Evolutionary conservation across 192 early-diverging fungal species (phyloP).

Genomic region (Coemansia sp.): DNA sequence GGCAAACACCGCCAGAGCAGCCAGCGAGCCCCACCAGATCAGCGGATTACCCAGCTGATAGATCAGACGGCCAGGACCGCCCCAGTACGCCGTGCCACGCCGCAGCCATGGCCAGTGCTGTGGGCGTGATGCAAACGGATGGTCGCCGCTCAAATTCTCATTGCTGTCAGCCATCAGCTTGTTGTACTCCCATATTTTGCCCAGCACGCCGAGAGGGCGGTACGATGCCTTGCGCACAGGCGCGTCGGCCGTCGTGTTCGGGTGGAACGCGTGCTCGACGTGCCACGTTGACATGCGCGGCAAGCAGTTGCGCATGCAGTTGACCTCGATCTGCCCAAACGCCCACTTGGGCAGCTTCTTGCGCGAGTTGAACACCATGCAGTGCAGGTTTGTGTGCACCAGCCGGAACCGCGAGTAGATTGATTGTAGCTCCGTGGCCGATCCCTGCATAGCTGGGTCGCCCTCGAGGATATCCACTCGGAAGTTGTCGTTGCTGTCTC

Average conservation of each 20-base stretch:
- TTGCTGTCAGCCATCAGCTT: slow-evolving; percentile 86
- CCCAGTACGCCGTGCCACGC: slow-evolving; percentile 89
- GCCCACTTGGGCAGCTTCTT: slow-evolving; percentile 90
- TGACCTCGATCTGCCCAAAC: slow-evolving; percentile 90
- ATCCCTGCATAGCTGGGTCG: slow-evolving; percentile 44
- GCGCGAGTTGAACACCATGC: slow-evolving; percentile 78
- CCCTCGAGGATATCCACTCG: slow-evolving; percentile 67
- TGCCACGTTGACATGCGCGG: slow-evolving; percentile 78
- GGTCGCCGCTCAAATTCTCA: slow-evolving; percentile 75
- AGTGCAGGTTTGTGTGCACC: slow-evolving; percentile 67
- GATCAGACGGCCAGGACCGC: slow-evolving; percentile 68
- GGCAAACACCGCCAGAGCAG: slow-evolving; percentile 60
- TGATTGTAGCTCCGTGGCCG: slow-evolving; percentile 59
- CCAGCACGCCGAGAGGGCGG: slow-evolving; percentile 63
- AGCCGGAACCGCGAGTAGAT: slow-evolving; percentile 71
- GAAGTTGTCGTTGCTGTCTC: slow-evolving; percentile 93
- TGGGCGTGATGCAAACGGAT: slow-evolving; percentile 93
- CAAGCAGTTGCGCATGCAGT: slow-evolving; percentile 82
- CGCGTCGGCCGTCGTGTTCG: slow-evolving; percentile 43
- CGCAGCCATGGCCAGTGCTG: slow-evolving; percentile 82
- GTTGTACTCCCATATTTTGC: slow-evolving; percentile 86
- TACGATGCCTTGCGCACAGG: slow-evolving; percentile 56
- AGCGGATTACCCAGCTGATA: slow-evolving; percentile 92
- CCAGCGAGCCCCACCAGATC: slow-evolving; percentile 74
- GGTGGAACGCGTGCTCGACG: slow-evolving; percentile 64